Conservation (phyloP, 305 asterid species). For the Ilex paraguariensis region DNA sequence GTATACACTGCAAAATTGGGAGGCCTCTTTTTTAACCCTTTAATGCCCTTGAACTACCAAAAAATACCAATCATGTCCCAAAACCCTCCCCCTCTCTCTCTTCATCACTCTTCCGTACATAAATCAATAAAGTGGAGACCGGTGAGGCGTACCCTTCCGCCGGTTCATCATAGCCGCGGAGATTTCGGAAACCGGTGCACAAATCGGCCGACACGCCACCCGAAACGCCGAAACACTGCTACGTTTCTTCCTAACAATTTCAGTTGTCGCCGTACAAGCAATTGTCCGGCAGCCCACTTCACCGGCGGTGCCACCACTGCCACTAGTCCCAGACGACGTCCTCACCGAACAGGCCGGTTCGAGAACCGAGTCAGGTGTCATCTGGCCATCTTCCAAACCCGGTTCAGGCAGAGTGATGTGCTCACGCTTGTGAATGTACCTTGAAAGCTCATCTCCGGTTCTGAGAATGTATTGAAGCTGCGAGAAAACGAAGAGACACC, state of each 20-base stretch:
- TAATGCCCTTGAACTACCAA: neutral
- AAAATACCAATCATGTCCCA: constrained; percentile 13
- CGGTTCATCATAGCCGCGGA: constrained; percentile 51
- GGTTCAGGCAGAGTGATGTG: constrained; percentile 39
- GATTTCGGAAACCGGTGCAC: constrained; percentile 29
- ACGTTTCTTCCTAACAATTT: constrained; percentile 50
- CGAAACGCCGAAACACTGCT: constrained; percentile 21
- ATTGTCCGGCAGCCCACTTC: constrained; percentile 1
- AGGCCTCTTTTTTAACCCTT: neutral
- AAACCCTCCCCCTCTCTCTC: constrained; percentile 9
- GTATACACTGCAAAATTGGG: constrained; percentile 24
- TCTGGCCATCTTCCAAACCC: constrained; percentile 59
- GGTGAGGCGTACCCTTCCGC: constrained; percentile 80
- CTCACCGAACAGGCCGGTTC: constrained; percentile 39
- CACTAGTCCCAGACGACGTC: constrained; percentile 58
- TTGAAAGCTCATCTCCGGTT: constrained; percentile 35
- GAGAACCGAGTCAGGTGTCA: constrained; percentile 73
- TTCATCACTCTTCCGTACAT: constrained; percentile 19
- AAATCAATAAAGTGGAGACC: constrained; percentile 64
- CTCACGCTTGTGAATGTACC: constrained; percentile 39
- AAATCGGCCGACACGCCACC: constrained; percentile 23
- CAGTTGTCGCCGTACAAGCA: constrained; percentile 55
- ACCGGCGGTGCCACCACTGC: constrained; percentile 17
- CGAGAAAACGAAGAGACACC: constrained; percentile 8
- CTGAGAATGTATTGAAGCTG: constrained; percentile 55